Percentiles rank a stretch among this genome's conserved stretches.
phyloP scores from a whole-genome alignment of 176 grass and related monocot species.

The Phragmites australis region DNA sequence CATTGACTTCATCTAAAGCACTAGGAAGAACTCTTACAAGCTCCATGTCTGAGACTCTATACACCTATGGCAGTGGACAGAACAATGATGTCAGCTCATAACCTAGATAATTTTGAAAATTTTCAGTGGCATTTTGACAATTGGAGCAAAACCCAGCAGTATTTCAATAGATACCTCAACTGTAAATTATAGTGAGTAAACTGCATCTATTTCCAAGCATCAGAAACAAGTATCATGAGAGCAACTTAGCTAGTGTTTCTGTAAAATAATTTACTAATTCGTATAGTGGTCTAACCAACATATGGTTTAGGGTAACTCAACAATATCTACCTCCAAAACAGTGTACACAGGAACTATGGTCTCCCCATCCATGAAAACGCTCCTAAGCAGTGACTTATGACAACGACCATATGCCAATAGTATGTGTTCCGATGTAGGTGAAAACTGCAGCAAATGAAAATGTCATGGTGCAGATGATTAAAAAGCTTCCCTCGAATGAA shows the following conservation, averaged over 20 bases:
- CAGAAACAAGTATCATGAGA: slow-evolving; percentile 10
- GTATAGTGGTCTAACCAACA: not conserved
- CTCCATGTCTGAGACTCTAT: slow-evolving; percentile 95
- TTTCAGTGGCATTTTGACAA: not conserved
- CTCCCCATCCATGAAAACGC: slow-evolving; percentile 75
- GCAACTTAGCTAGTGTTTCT: not conserved
- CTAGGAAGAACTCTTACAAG: slow-evolving; percentile 66
- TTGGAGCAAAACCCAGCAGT: not conserved
- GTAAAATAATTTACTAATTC: not conserved
- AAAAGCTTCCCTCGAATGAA: not conserved
- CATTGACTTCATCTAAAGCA: slow-evolving; percentile 77
- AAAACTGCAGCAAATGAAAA: slow-evolving; percentile 63
- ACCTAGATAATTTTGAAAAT: not conserved
- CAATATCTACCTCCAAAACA: slow-evolving; percentile 86
- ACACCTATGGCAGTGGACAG: slow-evolving; percentile 50
- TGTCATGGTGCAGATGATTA: not conserved
- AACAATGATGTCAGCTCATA: not conserved
- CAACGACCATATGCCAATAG: slow-evolving; percentile 95
- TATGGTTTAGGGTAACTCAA: not conserved
- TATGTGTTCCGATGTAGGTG: slow-evolving; percentile 94
- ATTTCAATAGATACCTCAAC: not conserved
- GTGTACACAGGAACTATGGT: slow-evolving; percentile 83
- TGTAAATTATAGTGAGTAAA: slow-evolving; percentile 8
- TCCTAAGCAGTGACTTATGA: slow-evolving; percentile 90
- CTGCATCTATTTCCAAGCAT: not conserved